Base-by-base conservation (phyloP, 2,329 filamentous ascomycete genomes). In the Paecilomyces fulvus region DNA sequence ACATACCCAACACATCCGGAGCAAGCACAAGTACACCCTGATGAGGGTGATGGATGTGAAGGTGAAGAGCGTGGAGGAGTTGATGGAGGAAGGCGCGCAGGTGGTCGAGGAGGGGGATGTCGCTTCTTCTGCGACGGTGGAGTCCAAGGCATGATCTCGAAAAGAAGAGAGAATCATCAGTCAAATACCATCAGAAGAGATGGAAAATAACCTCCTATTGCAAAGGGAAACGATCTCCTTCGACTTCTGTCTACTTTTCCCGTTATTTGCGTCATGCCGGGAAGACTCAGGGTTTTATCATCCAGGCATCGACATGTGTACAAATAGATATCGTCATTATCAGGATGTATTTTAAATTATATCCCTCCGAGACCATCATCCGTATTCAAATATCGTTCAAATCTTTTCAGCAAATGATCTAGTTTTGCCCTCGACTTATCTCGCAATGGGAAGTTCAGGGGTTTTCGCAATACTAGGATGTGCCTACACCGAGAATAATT, bases 1-100 rank as follows among this genome's bases (percentile, higher is more conserved):
- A 60, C 80, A 83, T 69, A 81, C 83, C 52, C 90, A 85, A 78
- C 84, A 82, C 58, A 87, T 94, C 9, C 87, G 81, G 77, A 96
- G 90, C 79, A 96, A 99, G 82, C 90, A 95, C 70, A 81, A 83
- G 67, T 96, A 88, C 73, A 99, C 94, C 2, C 83, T 96, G 21
- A 69, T 99, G 73, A 82, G 86, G 68, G 88, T 99, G 61, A 87
- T 88, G 69, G 89, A 97, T 74, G 70, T 97, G 60, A 86, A 82
- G 69, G 80, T 95, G 4, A 82, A 79, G 72, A 76, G 74, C 25
- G 60, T 80, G 58, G 82, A 84, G 53, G 77, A 83, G 69, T 71
- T 83, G 66, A 66, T 78, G 66, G 60, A 61, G 49, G 76, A 75
- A 58, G 73, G 74, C 21, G 73, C 68, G 30, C 67, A 71, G 48